Evolutionary conservation across 345 rosid genomes (phyloP).

Genomic region (Salix arbutifolia): DNA sequence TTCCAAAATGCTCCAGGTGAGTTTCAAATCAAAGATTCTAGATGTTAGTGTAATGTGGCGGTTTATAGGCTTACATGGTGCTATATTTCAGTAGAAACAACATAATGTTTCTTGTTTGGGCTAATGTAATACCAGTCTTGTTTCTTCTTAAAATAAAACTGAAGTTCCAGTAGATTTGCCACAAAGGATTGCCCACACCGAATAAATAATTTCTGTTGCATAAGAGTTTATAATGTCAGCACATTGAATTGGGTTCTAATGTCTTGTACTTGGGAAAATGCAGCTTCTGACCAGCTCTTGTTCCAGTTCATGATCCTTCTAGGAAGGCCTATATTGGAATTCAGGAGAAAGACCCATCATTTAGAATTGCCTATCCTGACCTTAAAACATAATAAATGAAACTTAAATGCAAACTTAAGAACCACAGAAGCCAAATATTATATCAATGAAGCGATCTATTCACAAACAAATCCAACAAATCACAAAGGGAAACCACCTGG

Average conservation of each 20-base stretch:
- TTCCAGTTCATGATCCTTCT: constrained; percentile 94
- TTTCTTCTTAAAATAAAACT: not conserved
- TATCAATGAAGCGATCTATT: not conserved
- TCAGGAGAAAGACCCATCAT: constrained; percentile 23
- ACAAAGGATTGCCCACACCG: not conserved
- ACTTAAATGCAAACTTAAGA: too few species aligned
- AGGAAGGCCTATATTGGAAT: constrained; percentile 87
- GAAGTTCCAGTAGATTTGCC: not conserved
- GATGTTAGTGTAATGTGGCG: constrained; percentile 7
- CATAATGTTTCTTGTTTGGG: not conserved
- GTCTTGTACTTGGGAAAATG: constrained; percentile 7
- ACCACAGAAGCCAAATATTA: too few species aligned
- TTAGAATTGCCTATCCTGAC: not conserved
- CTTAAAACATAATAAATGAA: too few species aligned
- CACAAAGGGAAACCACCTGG: not conserved
- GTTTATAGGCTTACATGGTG: not conserved
- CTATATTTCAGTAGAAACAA: not conserved
- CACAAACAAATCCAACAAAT: not conserved
- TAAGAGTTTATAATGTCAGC: not conserved
- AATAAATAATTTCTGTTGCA: not conserved
- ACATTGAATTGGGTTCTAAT: constrained; percentile 1
- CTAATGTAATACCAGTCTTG: not conserved
- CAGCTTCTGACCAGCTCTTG: constrained; percentile 97
- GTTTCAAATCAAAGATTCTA: constrained; percentile 22
- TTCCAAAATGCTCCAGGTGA: constrained; percentile 87